Evolutionary conservation across 2,329 filamentous ascomycete species (phyloP).

Genomic region (Verticillium nonalfalfae): DNA sequence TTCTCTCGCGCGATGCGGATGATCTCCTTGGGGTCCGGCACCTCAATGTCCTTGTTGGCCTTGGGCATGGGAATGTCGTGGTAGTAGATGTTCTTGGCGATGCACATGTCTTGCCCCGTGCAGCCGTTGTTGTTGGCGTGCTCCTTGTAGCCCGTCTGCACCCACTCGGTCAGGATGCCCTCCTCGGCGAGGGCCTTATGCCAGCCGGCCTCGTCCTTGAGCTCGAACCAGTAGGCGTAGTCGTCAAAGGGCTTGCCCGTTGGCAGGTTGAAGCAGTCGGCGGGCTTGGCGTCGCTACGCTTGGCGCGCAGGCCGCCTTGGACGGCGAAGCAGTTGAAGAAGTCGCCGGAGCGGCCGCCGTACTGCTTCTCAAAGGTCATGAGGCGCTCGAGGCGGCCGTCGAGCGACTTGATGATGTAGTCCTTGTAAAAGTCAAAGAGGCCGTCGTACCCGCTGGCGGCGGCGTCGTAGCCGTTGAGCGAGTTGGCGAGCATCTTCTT

Average conservation of each 20-base stretch:
- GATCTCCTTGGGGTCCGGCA: constrained; percentile 4
- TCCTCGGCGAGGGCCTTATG: neutral
- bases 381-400: neutral
- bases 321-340: neutral
- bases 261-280: neutral
- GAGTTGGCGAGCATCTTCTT: no score
- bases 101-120: no score
- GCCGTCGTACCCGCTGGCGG: neutral
- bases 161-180: neutral
- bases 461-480: no score
- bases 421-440: neutral
- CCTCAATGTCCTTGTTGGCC: neutral
- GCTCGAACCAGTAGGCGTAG: neutral
- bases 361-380: neutral
- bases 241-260: no score
- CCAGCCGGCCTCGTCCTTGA: constrained; percentile 1
- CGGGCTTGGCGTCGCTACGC: neutral
- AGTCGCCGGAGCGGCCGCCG: neutral
- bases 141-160: neutral
- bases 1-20: neutral
- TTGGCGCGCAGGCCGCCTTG: neutral
- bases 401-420: neutral
- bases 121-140: neutral
- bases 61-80: neutral
- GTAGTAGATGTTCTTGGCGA: neutral